Base-by-base conservation (phyloP, 352 stramenopile species). In the Phytophthora sojae region DNA sequence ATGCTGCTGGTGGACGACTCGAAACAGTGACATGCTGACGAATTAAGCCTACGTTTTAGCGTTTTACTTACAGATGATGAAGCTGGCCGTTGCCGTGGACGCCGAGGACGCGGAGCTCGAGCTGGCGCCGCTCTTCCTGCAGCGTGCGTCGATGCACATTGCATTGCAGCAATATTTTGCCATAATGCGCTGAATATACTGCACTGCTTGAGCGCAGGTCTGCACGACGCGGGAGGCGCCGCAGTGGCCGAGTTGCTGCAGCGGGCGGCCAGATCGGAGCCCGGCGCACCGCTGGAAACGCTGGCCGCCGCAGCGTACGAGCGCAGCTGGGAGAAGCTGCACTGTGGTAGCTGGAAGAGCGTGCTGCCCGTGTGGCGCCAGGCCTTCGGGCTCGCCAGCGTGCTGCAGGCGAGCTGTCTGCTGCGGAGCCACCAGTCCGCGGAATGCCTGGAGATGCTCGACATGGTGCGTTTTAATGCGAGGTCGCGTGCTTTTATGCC, bases 301-400 rank as follows among this genome's bases (percentile, higher is more conserved):
- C 52, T 81, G 12, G 70, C 73, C 3, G 58, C 52, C 0, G 76
- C 79, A 6, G 83, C 78, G 5, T 91, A 92, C 71, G 79, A 86
- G 26, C 82, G 82, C 30, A 80, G 79, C 58, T 96, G 86, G 86
- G 86, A 96, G 64, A 77, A 79, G 11, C 65, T 96, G 51, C 88
- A 96, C 71, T 89, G 82, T 49, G 88, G 84, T 4, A 83, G 69
- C 62, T 96, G 88, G 88, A 92, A 93, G 57, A 73, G 69, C 42
- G 69, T 96, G 8, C 57, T 69, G 8, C 45, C 66, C 6, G 76
- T 83, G 51, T 96, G 85, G 86, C 81, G 85, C 4, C 63, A 89
- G 51, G 75, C 82, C 26, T 96, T 93, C 62, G 88, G 79, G 1
- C 50, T 71, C 32, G 85, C 88, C 7, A 77, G 76, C 25, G 59